Base-by-base conservation (phyloP, 768 basidiomycete genomes). In the Calocera cornea region DNA sequence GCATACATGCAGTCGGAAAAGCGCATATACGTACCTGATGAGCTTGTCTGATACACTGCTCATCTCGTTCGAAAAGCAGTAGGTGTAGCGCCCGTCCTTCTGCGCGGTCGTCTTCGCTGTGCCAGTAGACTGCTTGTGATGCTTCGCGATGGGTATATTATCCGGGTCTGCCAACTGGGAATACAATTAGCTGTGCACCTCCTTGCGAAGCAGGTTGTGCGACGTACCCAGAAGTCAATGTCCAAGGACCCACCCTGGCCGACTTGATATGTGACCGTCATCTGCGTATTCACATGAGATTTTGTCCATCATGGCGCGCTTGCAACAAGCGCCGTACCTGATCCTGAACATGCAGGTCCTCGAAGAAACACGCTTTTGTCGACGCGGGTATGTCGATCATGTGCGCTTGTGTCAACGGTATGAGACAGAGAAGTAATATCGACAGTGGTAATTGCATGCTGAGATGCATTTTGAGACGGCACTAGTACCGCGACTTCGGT, bases 61-160 rank as follows among this genome's bases (percentile, higher is more conserved):
- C 95, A 98, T 97, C 77, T 94, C 92, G 76, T 99, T 99, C 34
- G 93, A 95, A 83, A 98, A 99, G 79, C 97, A 99, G 74, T 97
- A 97, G 72, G 92, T 88, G 74, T 94, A 86, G 64, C 92, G 81
- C 0, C 97, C 97, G 71, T 97, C 89, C 73, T 81, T 83, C 68
- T 87, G 85, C 24, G 94, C 94, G 12, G 92, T 95, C 71, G 95
- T 86, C 34, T 92, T 86, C 64, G 87, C 80, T 10, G 90, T 89
- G 0, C 97, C 97, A 3, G 95, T 97, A 50, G 92, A 88, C 75
- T 94, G 85, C 75, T 88, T 87, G 64, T 89, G 81, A 71, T 94
- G 89, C 75, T 92, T 91, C 70, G 84, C 86, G 38, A 97, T 78
- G 11, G 86, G 79, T 49, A 76, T 76, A 60, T 80, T 83, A 34